Percentiles rank a stretch among this genome's conserved stretches.
These are phyloP conservation scores for Prototheca wickerhamii DNA, from an alignment of 163 green algal genomes.

Conservation along the genomic window DNA sequence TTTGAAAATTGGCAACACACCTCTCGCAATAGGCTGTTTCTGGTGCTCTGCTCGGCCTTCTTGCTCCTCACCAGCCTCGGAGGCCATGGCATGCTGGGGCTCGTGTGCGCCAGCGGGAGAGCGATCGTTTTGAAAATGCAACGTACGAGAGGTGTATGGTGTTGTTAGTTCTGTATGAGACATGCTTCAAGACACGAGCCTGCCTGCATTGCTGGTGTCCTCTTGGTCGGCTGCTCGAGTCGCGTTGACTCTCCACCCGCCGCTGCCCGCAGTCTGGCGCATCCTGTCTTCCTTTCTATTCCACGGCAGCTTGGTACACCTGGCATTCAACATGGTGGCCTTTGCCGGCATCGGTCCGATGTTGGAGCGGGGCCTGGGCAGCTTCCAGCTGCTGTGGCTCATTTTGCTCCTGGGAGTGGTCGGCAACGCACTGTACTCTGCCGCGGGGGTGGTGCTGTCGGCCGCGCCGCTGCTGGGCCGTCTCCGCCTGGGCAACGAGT, in stretches of 20 bases:
- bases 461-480: neutral
- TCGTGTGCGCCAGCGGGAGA: too few species aligned
- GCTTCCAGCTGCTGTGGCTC: constrained; percentile 19
- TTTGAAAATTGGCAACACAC: too few species aligned
- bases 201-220: too few species aligned
- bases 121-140: too few species aligned
- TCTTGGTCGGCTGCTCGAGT: too few species aligned
- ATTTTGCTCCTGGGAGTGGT: constrained; percentile 29
- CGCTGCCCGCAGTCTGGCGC: neutral
- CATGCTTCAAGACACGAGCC: too few species aligned
- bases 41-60: too few species aligned
- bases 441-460: neutral
- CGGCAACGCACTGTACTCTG: constrained; percentile 2
- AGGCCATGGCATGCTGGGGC: too few species aligned
- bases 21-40: too few species aligned
- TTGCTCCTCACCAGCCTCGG: too few species aligned
- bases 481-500: constrained; percentile 24
- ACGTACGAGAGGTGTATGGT: too few species aligned
- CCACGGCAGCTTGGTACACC: constrained; percentile 58
- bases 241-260: neutral
- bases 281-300: constrained; percentile 40
- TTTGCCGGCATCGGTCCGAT: constrained; percentile 51
- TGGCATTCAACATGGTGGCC: constrained; percentile 73
- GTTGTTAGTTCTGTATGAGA: too few species aligned
- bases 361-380: constrained; percentile 31